Percentiles rank a stretch among this genome's conserved stretches.
phyloP scores from a whole-genome alignment of 2,329 filamentous ascomycete species.

The Aspergillus sp. region DNA sequence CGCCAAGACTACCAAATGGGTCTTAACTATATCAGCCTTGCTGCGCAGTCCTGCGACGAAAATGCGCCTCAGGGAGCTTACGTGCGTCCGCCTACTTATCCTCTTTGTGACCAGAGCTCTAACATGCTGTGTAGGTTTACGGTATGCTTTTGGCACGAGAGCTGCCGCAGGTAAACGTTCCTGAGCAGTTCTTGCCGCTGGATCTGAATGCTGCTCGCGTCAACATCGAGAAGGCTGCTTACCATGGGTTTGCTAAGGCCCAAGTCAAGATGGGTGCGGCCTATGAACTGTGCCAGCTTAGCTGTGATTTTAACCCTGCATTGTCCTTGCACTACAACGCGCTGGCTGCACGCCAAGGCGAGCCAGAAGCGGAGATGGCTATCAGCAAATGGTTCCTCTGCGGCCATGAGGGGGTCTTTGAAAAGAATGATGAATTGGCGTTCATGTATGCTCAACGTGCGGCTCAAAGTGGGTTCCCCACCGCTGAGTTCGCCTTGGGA shows the following conservation, averaged over 20 bases:
- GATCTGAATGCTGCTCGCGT: constrained; percentile 74
- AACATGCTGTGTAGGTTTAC: constrained; percentile 59
- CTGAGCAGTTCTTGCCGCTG: constrained; percentile 68
- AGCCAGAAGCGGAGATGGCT: constrained; percentile 89
- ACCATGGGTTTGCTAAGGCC: constrained; percentile 91
- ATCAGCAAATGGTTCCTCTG: constrained; percentile 99
- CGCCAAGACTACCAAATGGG: constrained; percentile 76
- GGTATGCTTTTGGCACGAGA: constrained; percentile 92
- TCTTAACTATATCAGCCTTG: constrained; percentile 77
- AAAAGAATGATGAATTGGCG: constrained; percentile 93
- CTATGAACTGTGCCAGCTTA: constrained; percentile 90
- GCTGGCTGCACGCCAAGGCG: constrained; percentile 85
- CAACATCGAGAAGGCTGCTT: constrained; percentile 95
- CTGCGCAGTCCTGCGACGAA: constrained; percentile 87
- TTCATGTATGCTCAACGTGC: constrained; percentile 89
- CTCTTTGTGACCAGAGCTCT: background rate
- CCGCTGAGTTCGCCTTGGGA: constrained; percentile 93
- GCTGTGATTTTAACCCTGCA: constrained; percentile 91
- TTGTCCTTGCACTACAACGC: constrained; percentile 95
- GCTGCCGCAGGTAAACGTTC: constrained; percentile 84
- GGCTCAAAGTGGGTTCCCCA: constrained; percentile 76
- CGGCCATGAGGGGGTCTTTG: constrained; percentile 86
- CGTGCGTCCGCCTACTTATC: constrained; percentile 39
- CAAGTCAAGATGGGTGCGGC: constrained; percentile 97
- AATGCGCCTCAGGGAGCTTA: constrained; percentile 97